Evolutionary conservation across 2,329 filamentous ascomycete genomes (phyloP), one percentile per base, ranked within the genome.

Genomic region (Hypoxylon sp.): DNA sequence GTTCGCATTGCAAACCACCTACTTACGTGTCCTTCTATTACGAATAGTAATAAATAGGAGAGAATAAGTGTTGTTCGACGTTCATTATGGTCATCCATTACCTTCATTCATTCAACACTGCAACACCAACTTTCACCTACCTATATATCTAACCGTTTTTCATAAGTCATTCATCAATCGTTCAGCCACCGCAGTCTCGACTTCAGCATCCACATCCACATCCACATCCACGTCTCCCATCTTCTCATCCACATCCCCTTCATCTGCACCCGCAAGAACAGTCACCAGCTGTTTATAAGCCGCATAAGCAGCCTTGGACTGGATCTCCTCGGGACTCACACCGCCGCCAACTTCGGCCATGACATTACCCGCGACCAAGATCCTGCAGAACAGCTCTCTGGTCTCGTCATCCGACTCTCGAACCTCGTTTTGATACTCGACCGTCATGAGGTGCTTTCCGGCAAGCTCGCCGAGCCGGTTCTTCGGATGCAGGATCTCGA

Each of bases 401-500:
- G 42, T 48, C 2, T 54, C 58, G 16, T 47, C 66, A 4, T 65
- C 65, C 1, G 55, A 61, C 2, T 57, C 59, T 0, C 56, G 37
- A 2, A 62, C 55, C 11, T 71, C 69, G 13, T 75, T 60, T 5
- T 68, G 65, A 66, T 91, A 91, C 23, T 72, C 67, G 0, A 90
- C 79, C 19, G 66, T 77, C 46, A 78, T 70, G 1, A 46, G 59
- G 0, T 38, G 25, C 34, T 29, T 69, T 3, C 73, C 77, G 0
- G 83, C 83, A 21, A 88, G 60, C 32, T 78, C 71, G 0, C 87
- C 86, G 6, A 95, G 70, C 50, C 84, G 77, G 66, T 90, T 86
- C 69, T 90, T 92, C 1, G 84, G 84, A 52, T 87, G 83, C 55
- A 75, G 64, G 5, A 79, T 65, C n/a, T 86, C 77, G 2, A 93